phyloP scores from a whole-genome alignment of 768 basidiomycete genomes.

The Sporobolomyces roseus region DNA sequence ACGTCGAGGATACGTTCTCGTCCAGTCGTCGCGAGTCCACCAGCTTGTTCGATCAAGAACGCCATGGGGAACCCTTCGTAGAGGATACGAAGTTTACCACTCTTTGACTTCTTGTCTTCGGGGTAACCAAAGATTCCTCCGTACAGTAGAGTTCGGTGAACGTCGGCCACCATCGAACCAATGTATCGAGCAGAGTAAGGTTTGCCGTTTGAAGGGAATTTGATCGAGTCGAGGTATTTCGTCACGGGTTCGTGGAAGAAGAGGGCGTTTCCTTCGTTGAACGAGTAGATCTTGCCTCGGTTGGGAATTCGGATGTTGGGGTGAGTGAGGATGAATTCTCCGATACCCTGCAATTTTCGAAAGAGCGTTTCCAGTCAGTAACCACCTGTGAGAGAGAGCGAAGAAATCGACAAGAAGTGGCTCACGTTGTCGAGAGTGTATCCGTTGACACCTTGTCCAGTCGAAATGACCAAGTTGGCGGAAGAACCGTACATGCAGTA shows the following conservation, averaged over 20 bases:
- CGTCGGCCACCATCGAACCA: slow-evolving; percentile 98
- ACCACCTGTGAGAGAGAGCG: no score
- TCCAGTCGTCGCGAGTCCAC: slow-evolving; percentile 93
- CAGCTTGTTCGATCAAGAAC: slow-evolving; percentile 61
- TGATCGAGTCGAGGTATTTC: slow-evolving; percentile 81
- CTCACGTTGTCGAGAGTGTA: slow-evolving; percentile 83
- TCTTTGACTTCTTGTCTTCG: slow-evolving; percentile 95
- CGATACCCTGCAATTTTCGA: slow-evolving; percentile 62
- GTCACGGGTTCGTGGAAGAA: slow-evolving; percentile 81
- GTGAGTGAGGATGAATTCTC: slow-evolving; percentile 98
- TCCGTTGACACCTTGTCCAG: slow-evolving; percentile 92
- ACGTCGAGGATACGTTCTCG: slow-evolving; percentile 90
- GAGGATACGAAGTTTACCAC: slow-evolving; percentile 84
- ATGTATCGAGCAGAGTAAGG: slow-evolving; percentile 77
- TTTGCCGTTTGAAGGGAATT: slow-evolving; percentile 71
- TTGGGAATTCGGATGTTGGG: slow-evolving; percentile 90
- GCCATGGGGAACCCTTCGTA: slow-evolving; percentile 81
- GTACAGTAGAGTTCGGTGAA: slow-evolving; percentile 90
- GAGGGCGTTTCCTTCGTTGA: slow-evolving; percentile 97
- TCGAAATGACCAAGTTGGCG: slow-evolving; percentile 90
- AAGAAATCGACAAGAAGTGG: no score
- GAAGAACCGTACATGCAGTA: slow-evolving; percentile 75
- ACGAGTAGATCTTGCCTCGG: slow-evolving; percentile 98
- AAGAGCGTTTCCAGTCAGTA: no score
- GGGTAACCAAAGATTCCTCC: slow-evolving; percentile 98